Percentiles rank a stretch among this genome's conserved stretches.
These are phyloP conservation scores for Cyclotella kingstonii DNA, from an alignment of 108 stramenopile species.

Conservation along the genomic window DNA sequence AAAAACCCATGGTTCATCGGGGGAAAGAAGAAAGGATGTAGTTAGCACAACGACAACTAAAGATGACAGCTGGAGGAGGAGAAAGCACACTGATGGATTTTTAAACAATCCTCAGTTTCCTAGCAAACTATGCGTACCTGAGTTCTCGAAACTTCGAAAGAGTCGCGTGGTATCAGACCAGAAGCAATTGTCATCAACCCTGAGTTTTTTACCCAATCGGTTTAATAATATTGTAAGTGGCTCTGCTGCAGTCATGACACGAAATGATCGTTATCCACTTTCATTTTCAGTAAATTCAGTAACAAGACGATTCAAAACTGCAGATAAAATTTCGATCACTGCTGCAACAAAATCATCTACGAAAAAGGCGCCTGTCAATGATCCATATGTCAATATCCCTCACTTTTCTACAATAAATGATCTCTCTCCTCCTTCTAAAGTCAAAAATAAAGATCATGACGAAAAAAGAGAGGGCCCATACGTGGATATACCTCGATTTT, in stretches of 20 bases:
- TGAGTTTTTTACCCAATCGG: too few species aligned
- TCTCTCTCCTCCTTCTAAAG: conserved; percentile 1
- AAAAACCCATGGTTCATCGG: conserved; percentile 4
- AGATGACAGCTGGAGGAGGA: neutral
- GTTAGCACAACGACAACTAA: too few species aligned
- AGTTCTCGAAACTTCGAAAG: neutral
- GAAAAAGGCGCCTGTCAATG: neutral
- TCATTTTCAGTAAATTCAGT: neutral
- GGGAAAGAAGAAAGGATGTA: conserved; percentile 5
- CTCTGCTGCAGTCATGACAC: too few species aligned
- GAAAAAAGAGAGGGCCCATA: neutral
- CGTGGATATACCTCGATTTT: conserved; percentile 1
- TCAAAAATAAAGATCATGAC: neutral
- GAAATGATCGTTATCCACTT: neutral
- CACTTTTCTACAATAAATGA: neutral
- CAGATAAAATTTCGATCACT: neutral
- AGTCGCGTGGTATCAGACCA: too few species aligned
- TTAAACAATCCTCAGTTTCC: conserved; percentile 5
- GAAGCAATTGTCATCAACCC: too few species aligned
- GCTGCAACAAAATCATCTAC: conserved; percentile 1
- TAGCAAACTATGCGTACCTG: neutral
- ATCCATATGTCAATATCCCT: neutral
- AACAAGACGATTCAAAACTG: conserved; percentile 1
- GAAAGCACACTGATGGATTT: neutral
- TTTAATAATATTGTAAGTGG: conserved; percentile 4